phyloP scores from a whole-genome alignment of 1,284 basidiomycete genomes.

The Schizophyllum commune region DNA sequence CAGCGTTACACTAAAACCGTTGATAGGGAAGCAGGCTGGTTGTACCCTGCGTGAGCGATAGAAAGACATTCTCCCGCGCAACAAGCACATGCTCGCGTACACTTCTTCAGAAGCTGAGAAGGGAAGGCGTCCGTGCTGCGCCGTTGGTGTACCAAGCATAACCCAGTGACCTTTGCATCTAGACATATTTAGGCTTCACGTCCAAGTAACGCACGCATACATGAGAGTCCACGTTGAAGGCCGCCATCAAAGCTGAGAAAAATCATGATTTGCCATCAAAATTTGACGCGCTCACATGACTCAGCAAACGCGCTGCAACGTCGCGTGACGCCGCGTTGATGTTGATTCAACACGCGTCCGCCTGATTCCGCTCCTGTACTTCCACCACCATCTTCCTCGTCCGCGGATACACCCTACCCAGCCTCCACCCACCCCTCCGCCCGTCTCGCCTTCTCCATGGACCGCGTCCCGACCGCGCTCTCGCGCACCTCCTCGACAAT shows the following conservation, averaged over 20 bases:
- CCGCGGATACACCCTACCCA: background rate
- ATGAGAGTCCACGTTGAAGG: no score
- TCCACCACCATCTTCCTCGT: background rate
- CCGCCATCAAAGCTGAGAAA: background rate
- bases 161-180: no score
- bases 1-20: no score
- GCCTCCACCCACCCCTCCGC: background rate
- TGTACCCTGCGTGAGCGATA: no score
- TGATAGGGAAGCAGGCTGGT: no score
- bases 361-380: background rate
- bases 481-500: slow-evolving; percentile 8
- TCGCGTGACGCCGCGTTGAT: background rate
- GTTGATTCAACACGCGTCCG: background rate
- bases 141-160: no score
- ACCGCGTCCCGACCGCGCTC: background rate
- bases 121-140: no score
- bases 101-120: no score
- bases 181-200: no score
- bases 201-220: no score
- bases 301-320: background rate
- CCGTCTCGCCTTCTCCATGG: background rate
- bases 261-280: background rate
- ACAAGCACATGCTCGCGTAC: no score
- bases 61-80: no score
- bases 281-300: background rate